A percentile compares a stretch with the other conserved stretches of the same genome.
phyloP scores from a whole-genome alignment of 441 rosid genomes.

The Flueggea neowawraea region DNA sequence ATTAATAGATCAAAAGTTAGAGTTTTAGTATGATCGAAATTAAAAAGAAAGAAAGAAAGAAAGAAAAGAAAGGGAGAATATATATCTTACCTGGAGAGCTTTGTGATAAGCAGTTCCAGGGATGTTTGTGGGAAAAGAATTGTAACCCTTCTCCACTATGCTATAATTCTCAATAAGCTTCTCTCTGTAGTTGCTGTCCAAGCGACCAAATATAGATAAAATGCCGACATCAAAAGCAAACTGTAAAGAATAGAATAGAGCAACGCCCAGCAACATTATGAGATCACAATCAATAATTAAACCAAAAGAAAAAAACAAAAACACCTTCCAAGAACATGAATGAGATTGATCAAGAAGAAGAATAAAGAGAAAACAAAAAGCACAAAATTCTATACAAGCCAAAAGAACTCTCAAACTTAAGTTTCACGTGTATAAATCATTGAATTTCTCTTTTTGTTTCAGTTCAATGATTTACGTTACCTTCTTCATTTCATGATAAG shows the following conservation, averaged over 20 bases:
- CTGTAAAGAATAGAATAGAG: conserved; percentile 32
- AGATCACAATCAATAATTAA: conserved; percentile 1
- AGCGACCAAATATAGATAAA: conserved; percentile 66
- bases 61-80: background rate
- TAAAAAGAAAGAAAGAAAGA: background rate
- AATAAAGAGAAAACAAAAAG: too few species aligned
- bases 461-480: conserved; percentile 20
- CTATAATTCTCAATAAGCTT: conserved; percentile 55
- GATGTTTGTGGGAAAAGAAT: conserved; percentile 67
- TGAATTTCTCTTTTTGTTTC: too few species aligned
- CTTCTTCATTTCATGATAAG: conserved; percentile 84
- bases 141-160: conserved; percentile 80
- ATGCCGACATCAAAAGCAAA: conserved; percentile 78
- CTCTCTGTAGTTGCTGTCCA: conserved; percentile 48
- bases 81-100: conserved; percentile 57
- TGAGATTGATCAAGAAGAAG: too few species aligned
- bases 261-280: background rate
- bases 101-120: conserved; percentile 80
- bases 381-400: too few species aligned
- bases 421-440: too few species aligned
- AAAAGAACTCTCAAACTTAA: too few species aligned
- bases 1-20: too few species aligned
- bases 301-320: background rate
- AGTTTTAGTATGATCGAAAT: too few species aligned
- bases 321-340: too few species aligned